Percentiles rank a stretch among this genome's conserved stretches.
Evolutionary conservation across 140 eudicot species (phyloP).

Genomic region (Anethum foeniculum): DNA sequence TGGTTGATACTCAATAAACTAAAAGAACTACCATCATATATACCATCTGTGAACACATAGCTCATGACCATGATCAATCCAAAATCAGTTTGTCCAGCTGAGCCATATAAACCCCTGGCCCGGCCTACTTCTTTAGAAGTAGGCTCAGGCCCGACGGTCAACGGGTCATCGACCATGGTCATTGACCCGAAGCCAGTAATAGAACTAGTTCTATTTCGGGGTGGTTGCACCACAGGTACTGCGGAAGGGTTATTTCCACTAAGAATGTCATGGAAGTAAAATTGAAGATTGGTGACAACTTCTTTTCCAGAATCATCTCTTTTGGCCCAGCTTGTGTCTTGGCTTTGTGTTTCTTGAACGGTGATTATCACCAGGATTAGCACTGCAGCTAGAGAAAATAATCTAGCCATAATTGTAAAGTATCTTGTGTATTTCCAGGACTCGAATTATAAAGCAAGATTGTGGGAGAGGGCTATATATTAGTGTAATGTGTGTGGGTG

Average conservation of each 20-base stretch:
- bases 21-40: constrained; percentile 64
- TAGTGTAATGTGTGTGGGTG: neutral
- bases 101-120: constrained; percentile 61
- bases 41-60: constrained; percentile 47
- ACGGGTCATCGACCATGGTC: constrained; percentile 56
- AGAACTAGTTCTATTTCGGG: constrained; percentile 23
- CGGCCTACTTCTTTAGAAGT: constrained; percentile 54
- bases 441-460: neutral
- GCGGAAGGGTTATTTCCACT: constrained; percentile 47
- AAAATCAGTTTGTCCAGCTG: constrained; percentile 38
- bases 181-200: constrained; percentile 36
- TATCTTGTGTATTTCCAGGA: neutral
- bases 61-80: constrained; percentile 51
- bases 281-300: constrained; percentile 46
- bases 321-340: constrained; percentile 45
- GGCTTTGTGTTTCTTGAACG: constrained; percentile 24
- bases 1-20: constrained; percentile 54
- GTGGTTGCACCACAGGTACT: constrained; percentile 37
- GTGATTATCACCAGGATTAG: constrained; percentile 19
- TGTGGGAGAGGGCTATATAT: neutral
- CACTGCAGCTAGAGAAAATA: neutral
- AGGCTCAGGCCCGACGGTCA: constrained; percentile 61
- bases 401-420: constrained; percentile 12
- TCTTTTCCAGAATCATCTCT: constrained; percentile 31
- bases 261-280: constrained; percentile 57